phyloP scores from a whole-genome alignment of 495 filamentous ascomycete species.

The Penicillium subrubescens region DNA sequence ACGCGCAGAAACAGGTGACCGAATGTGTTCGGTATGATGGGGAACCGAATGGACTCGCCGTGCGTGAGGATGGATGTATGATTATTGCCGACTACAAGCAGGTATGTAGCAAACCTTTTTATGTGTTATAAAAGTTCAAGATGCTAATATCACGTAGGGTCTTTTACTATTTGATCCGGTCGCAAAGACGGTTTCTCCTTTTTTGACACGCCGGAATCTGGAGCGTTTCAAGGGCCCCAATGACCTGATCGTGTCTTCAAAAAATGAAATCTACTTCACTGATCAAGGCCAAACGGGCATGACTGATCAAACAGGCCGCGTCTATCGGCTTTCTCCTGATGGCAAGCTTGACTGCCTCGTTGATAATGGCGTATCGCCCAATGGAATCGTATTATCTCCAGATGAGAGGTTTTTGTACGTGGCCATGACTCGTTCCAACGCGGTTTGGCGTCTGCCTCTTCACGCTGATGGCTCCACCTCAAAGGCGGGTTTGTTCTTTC shows the following conservation, averaged over 20 bases:
- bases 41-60: slow-evolving; percentile 31
- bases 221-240: slow-evolving; percentile 38
- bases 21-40: slow-evolving; percentile 29
- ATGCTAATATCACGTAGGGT: slow-evolving; percentile 14
- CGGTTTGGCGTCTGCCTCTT: slow-evolving; percentile 31
- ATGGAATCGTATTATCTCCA: slow-evolving; percentile 27
- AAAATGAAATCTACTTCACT: slow-evolving; percentile 32
- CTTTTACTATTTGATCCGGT: slow-evolving; percentile 24
- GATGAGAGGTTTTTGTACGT: slow-evolving; percentile 32
- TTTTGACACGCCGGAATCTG: slow-evolving; percentile 27
- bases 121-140: not conserved
- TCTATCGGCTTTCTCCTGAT: slow-evolving; percentile 24
- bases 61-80: slow-evolving; percentile 24
- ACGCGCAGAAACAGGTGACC: slow-evolving; percentile 15
- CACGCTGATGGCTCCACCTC: slow-evolving; percentile 31
- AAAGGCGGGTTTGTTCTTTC: slow-evolving; percentile 30
- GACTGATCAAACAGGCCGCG: slow-evolving; percentile 31
- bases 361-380: slow-evolving; percentile 31
- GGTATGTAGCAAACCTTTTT: slow-evolving; percentile 5
- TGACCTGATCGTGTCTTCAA: slow-evolving; percentile 30
- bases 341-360: slow-evolving; percentile 29
- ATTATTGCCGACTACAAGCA: slow-evolving; percentile 35
- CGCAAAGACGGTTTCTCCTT: slow-evolving; percentile 4
- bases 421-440: slow-evolving; percentile 35
- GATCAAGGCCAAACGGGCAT: slow-evolving; percentile 38